Evolutionary conservation across 2,329 filamentous ascomycete genomes (phyloP).

Genomic region (Aspergillus neotritici): DNA sequence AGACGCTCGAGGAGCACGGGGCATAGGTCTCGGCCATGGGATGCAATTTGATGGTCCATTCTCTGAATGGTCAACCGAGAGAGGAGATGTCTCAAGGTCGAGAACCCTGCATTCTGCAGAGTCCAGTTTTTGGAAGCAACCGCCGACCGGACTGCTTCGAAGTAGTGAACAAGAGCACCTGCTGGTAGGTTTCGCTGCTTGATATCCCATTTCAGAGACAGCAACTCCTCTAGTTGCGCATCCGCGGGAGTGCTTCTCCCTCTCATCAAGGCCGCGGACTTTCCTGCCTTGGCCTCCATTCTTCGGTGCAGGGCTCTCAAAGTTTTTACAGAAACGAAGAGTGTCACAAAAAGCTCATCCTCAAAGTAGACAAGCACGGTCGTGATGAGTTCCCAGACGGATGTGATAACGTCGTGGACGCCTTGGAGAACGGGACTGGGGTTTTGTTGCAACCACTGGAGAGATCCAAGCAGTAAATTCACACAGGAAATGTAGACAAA

Average conservation of each 20-base stretch:
- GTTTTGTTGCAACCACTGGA: too few species aligned
- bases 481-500: too few species aligned
- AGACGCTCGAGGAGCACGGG: slow-evolving; percentile 76
- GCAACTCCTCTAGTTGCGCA: slow-evolving; percentile 65
- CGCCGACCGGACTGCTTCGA: slow-evolving; percentile 73
- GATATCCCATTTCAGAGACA: slow-evolving; percentile 75
- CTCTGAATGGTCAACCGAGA: slow-evolving; percentile 83
- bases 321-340: too few species aligned
- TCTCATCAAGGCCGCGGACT: slow-evolving; percentile 51
- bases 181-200: slow-evolving; percentile 90
- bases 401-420: too few species aligned
- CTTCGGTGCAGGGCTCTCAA: too few species aligned
- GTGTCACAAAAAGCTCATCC: too few species aligned
- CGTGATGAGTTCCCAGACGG: too few species aligned
- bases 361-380: too few species aligned
- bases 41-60: slow-evolving; percentile 63
- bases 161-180: slow-evolving; percentile 61
- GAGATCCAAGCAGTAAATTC: too few species aligned
- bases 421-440: too few species aligned
- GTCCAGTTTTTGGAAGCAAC: slow-evolving; percentile 70
- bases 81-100: slow-evolving; percentile 78
- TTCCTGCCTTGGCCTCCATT: slow-evolving; percentile 50
- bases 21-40: slow-evolving; percentile 64
- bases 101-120: slow-evolving; percentile 77
- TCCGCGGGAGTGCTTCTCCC: slow-evolving; percentile 63